Base-by-base conservation (phyloP, 1,284 basidiomycete genomes). In the Rhodotorula sp. region DNA sequence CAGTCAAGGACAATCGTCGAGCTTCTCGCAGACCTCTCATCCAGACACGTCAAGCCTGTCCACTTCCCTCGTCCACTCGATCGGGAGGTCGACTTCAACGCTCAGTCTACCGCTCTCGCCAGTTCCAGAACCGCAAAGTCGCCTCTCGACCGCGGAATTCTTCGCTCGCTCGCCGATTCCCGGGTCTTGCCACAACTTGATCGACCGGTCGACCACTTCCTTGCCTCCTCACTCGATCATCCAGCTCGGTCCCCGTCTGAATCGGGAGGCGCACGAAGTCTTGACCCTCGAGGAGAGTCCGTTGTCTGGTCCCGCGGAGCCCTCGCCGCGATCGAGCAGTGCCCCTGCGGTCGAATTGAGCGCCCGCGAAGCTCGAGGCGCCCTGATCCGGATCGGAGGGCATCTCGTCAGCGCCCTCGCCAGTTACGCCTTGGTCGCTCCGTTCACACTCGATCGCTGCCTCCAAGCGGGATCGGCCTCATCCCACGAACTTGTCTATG, bases 341-440 rank as follows among this genome's bases (percentile, higher is more conserved):
- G 31, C 18, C 21, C 49, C 18, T 19, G 49, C 49, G n/a, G 75
- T 74, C 34, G 72, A 72, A 49, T 48, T 76, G n/a, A 59, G 52
- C 15, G 48, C 60, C 34, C 45, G 31, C 7, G 75, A 76, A 57
- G 68, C 68, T 19, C 50, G 59, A 8, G 70, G 68, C 4, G 75
- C 75, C 7, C 26, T 76, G 10, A 31, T 74, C 5, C 52, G 75
- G 10, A 65, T 76, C 12, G 74, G 74, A 5, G 74, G 74, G 0
- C 74, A 76, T 49, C 59, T 55, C 60, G 71, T 43, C n/a, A 79
- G 64, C 74, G 78, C 69, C 70, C 69, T 49, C 72, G 77, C 60
- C 55, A 79, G 55, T 60, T 81, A 31, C 50, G 72, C 69, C 10
- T 57, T 76, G 56, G 21, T 67, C 21, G 28, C 61, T 4, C 69